These are phyloP conservation scores for Rhizophagus prolifer DNA, from an alignment of 192 early-diverging fungal species.

Conservation along the genomic window DNA sequence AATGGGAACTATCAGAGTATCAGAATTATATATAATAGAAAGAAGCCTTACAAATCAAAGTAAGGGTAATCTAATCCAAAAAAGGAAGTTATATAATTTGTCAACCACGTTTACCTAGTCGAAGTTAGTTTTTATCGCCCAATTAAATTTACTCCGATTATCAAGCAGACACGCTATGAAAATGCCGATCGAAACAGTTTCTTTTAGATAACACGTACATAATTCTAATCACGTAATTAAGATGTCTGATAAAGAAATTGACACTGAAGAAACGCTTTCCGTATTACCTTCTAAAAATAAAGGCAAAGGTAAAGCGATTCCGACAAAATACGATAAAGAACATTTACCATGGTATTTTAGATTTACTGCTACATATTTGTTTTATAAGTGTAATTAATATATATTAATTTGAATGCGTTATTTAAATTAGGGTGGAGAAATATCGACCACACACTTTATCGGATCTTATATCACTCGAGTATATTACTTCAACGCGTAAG, in stretches of 20 bases:
- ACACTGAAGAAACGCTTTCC: not conserved
- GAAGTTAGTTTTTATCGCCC: not conserved
- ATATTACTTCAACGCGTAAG: conserved; percentile 83
- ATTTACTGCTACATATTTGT: not conserved
- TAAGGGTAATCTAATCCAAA: too few species aligned
- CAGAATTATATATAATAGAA: too few species aligned
- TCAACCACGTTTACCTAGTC: too few species aligned
- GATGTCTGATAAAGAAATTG: not conserved
- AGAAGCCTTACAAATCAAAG: too few species aligned
- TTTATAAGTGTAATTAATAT: not conserved
- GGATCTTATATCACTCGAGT: conserved; percentile 90
- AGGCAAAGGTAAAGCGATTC: not conserved
- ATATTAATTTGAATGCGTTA: not conserved
- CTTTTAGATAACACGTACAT: not conserved
- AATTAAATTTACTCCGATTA: not conserved
- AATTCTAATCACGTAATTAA: not conserved
- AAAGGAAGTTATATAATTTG: too few species aligned
- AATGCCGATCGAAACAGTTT: not conserved
- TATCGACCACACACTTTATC: conserved; percentile 87
- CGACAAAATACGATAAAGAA: not conserved
- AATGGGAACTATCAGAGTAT: too few species aligned
- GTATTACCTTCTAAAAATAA: not conserved
- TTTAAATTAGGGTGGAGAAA: conserved; percentile 85
- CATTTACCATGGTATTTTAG: not conserved
- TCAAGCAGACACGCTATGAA: too few species aligned